Base-by-base conservation (phyloP, 2,329 filamentous ascomycete species). In the Byssochlamys sp. region DNA sequence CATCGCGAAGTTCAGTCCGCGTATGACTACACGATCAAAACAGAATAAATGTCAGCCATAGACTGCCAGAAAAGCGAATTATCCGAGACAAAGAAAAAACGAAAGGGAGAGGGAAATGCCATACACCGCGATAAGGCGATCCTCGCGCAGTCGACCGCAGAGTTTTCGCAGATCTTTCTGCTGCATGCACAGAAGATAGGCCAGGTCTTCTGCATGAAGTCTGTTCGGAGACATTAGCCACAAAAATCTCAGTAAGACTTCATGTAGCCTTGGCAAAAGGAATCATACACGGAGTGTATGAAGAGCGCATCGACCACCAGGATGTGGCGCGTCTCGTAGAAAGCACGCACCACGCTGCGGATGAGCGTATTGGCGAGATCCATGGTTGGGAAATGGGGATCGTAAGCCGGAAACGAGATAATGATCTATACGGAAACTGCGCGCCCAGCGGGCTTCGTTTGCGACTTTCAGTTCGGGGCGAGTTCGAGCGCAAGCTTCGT, bases 101-200 rank as follows among this genome's bases (percentile, higher is more conserved):
- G 29, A 7, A 31, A 31, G 29, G 28, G 29, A 55, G 39, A 57
- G 19, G 19, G 63, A 55, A 45, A 14, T 14, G 39, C 75, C 82
- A 63, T 85, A 92, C 83, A 92, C 85, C 64, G 85, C 83, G 59
- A 97, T 78, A 67, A 99, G 85, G 56, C 92, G 87, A 69, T 95
- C 90, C 71, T 96, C 91, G 65, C 85, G 85, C 55, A 99, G 81
- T 66, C 85, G 88, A 59, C 88, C 91, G 71, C 90, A 92, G 29
- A 95, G 83, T 72, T 92, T 95, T 70, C 94, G 90, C 50, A 97
- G 81, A 67, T 95, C 89, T 71, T 99, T 97, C 48, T 86, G 86
- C 70, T 96, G 92, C 76, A 95, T 91, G 61, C 87, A 87, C 75
- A 96, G 87, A 26, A 97, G 79, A 66, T 90, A 87, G 50, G 89